Base-by-base conservation (phyloP, 2,329 filamentous ascomycete genomes). In the Diaporthe amygdali region DNA sequence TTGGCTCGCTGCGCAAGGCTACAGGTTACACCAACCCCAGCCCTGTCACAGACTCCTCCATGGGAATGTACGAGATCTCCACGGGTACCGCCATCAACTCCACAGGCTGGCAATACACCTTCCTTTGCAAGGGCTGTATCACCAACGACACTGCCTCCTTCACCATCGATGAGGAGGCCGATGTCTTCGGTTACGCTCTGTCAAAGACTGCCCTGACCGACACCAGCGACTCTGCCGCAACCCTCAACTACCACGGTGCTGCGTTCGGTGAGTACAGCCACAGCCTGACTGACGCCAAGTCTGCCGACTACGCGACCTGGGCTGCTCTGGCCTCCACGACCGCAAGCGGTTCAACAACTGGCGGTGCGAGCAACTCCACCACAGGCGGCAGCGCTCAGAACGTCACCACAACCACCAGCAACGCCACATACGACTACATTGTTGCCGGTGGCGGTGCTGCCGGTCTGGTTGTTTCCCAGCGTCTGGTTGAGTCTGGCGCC, bases 91-190 rank as follows among this genome's bases (percentile, higher is more conserved):
- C 82, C 69, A 76, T 84, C 71, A 87, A 87, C 77, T 77, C 75
- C 66, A 87, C 85, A 2, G 82, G 86, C 76, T 83, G 83, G 77
- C 82, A 81, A 8, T 85, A 83, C 74, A 87, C 85, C 12, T 88
- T 87, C 77, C 78, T 87, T 51, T 88, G 85, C 77, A 76, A 77
- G 63, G 78, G 78, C 55, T 84, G 83, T 74, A 76, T 82, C 66
- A 78, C 75, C 12, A 73, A 74, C 5, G 79, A 80, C 68, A 74
- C 77, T 0, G 74, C 75, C 37, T 75, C 77, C 52, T 77, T 79
- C 44, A 75, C 76, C 12, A 70, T 76, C 41, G 72, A 78, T 22
- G 74, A 71, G 27, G 74, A 73, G 32, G 41, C 74, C 68, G 56
- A 56, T 12, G 51, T 81, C 27, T 76, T 85, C 22, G 82, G 82